Evolutionary conservation across 2,329 filamentous ascomycete species (phyloP).

Genomic region (Dendrostoma leiphaemia): DNA sequence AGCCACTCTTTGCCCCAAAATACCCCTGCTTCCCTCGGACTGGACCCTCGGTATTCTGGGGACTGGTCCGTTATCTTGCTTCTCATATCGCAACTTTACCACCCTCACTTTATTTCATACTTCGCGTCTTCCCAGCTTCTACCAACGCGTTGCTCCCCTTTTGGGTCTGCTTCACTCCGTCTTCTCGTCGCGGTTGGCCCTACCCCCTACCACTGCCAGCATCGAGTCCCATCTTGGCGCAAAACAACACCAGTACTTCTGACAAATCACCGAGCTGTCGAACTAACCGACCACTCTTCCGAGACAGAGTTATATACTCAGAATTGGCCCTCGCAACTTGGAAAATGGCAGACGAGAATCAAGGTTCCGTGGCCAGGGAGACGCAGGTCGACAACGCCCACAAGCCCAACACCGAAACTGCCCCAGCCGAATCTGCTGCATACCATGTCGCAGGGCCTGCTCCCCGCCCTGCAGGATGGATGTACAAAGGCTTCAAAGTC

Average conservation of each 20-base stretch:
- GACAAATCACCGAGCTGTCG: neutral
- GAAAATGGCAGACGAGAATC: conserved; percentile 9
- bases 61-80: neutral
- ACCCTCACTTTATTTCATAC: neutral
- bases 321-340: neutral
- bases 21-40: neutral
- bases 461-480: conserved; percentile 56
- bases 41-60: neutral
- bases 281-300: no score
- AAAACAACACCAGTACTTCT: no score
- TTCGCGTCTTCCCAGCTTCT: neutral
- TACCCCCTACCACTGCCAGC: neutral
- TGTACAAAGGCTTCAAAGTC: conserved; percentile 62
- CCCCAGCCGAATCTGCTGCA: neutral
- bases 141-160: neutral
- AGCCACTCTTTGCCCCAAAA: neutral
- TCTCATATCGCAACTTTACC: neutral
- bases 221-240: neutral
- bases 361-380: neutral
- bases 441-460: conserved; percentile 5
- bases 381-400: neutral
- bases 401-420: neutral
- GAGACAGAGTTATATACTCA: no score
- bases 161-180: neutral
- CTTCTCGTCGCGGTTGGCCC: neutral